Percentiles rank a stretch among this genome's conserved stretches.
These are phyloP conservation scores for Diaporthe sp. DNA, from an alignment of 2,329 filamentous ascomycete species.

Conservation along the genomic window DNA sequence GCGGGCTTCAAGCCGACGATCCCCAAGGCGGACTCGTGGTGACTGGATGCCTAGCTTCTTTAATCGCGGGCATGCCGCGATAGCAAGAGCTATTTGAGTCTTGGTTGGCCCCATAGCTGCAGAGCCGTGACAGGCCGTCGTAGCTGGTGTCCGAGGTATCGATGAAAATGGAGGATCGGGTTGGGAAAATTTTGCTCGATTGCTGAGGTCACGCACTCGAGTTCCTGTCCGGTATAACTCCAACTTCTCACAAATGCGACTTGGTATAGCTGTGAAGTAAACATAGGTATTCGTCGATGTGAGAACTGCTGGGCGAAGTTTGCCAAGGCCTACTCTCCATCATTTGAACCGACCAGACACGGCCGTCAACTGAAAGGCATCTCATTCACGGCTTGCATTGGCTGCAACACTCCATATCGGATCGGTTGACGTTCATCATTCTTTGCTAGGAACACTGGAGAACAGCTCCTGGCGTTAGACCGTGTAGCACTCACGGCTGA, in stretches of 20 bases:
- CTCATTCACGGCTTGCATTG: not conserved
- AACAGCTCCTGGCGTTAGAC: not conserved
- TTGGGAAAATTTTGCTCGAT: not conserved
- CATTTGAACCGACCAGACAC: not conserved
- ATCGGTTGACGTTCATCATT: not conserved
- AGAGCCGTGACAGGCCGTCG: slow-evolving; percentile 12
- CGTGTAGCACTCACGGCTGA: not conserved
- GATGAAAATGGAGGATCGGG: not conserved
- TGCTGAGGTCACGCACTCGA: not conserved
- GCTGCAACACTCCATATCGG: not conserved
- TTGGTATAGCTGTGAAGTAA: not conserved
- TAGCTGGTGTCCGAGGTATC: not conserved
- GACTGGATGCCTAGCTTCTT: slow-evolving; percentile 14
- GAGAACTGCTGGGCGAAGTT: not conserved
- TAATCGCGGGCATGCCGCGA: slow-evolving; percentile 26
- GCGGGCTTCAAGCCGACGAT: slow-evolving; percentile 33
- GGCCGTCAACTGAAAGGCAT: not conserved
- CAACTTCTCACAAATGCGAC: not conserved
- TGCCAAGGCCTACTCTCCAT: not conserved
- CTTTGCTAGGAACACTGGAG: not conserved
- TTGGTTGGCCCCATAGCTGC: slow-evolving; percentile 9
- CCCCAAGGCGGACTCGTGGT: slow-evolving; percentile 16
- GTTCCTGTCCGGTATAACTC: not conserved
- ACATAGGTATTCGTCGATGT: not conserved
- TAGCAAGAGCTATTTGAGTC: slow-evolving; percentile 19